Evolutionary conservation across 2,329 filamentous ascomycete species (phyloP), one percentile per base, ranked within the genome.

Genomic region (Penicillium sp.): DNA sequence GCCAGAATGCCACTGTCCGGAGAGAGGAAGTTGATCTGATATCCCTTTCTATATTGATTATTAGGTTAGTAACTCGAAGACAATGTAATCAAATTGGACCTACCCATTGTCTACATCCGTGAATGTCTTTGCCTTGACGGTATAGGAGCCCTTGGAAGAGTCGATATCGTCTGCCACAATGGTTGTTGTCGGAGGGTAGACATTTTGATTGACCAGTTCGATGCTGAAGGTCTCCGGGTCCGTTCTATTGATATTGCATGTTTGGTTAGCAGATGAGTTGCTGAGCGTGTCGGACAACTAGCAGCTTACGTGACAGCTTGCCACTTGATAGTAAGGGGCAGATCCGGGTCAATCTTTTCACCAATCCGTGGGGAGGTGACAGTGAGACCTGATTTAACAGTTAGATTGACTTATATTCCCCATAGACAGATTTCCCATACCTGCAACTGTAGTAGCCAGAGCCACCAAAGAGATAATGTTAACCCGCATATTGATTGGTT

Each of bases 21-120:
- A 50, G 75, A 73, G 54, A 75, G 50, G 56, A 78, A 68, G 66
- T 79, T 78, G 71, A 79, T 69, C 57, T 77, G 76, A 65, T 78
- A 79, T 49, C 71, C 73, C 48, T 74, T 74, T 42, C 61, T 61
- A 41, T 48, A 50, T 29, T 46, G 42, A 50, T 13, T 13, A 31
- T 31, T 15, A 31, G 13, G 48, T 64, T 15, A 64, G 35, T 50
- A 29, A 1, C 9, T 35, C 10, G 19, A 27, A 19, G 12, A 19
- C 12, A 12, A 23, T 25, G 2, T 8, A 38, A 27, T 17, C n/a
- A 10, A 41, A 42, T 8, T 45, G 6, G 2, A 59, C 66, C 4
- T 64, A 67, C 71, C 71, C 72, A 40, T 61, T 58, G 50, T 64
- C 63, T 23, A 63, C 45, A 4, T 56, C 64, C 37, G 49, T 54